A percentile compares a stretch with the other conserved stretches of the same genome.
Evolutionary conservation across 495 filamentous ascomycete genomes (phyloP).

Genomic region (Neohortaea acidophila): DNA sequence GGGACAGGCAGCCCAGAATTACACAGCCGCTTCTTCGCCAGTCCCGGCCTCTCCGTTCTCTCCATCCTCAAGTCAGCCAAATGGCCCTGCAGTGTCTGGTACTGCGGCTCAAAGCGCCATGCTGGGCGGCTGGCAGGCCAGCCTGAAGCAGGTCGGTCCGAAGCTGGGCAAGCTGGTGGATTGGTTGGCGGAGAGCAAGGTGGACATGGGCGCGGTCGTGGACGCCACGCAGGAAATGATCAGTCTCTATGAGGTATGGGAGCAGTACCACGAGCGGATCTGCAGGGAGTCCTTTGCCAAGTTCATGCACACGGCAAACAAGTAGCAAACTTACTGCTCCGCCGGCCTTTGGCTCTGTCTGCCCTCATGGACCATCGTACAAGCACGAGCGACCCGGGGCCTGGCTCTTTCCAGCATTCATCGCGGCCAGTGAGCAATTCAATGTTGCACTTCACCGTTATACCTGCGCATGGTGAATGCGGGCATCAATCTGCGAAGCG

Average conservation of each 20-base stretch:
- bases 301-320: too few species aligned
- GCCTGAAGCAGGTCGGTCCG: slow-evolving; percentile 14
- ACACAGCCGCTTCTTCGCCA: not conserved
- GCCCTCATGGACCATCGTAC: too few species aligned
- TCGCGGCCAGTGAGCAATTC: too few species aligned
- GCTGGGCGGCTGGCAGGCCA: slow-evolving; percentile 8
- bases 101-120: slow-evolving; percentile 5
- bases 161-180: slow-evolving; percentile 52
- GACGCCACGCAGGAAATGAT: slow-evolving; percentile 93
- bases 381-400: too few species aligned
- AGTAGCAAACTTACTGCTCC: too few species aligned
- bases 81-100: not conserved
- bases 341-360: too few species aligned
- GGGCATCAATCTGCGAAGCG: too few species aligned
- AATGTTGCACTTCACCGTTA: too few species aligned
- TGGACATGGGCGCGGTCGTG: slow-evolving; percentile 82
- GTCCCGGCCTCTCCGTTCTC: not conserved
- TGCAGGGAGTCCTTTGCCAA: slow-evolving; percentile 53
- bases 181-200: slow-evolving; percentile 84
- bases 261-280: slow-evolving; percentile 72
- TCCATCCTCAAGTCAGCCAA: not conserved
- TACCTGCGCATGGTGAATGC: too few species aligned
- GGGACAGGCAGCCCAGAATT: slow-evolving; percentile 13
- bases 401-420: too few species aligned
- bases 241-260: slow-evolving; percentile 84